Conservation (phyloP, 2,329 filamentous ascomycete genomes). For the Fusarium guadeloupense region DNA sequence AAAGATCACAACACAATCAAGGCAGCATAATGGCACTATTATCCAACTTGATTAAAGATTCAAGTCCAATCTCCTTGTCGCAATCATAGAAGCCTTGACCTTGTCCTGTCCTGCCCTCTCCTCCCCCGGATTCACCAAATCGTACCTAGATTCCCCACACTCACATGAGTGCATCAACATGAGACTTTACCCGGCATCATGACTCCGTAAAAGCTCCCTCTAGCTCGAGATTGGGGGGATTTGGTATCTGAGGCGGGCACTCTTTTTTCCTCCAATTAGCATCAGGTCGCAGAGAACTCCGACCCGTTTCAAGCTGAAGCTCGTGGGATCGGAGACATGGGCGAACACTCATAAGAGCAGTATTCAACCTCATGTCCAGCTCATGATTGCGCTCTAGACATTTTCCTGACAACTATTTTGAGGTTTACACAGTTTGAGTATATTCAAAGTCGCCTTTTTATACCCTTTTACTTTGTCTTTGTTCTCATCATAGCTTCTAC, state of each 20-base stretch:
- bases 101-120: no score
- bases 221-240: slow-evolving; percentile 38
- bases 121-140: slow-evolving; percentile 12
- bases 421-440: not conserved
- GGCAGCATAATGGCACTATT: not conserved
- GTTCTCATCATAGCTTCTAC: slow-evolving; percentile 35
- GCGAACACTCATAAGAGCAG: slow-evolving; percentile 35
- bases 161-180: slow-evolving; percentile 26
- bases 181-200: slow-evolving; percentile 31
- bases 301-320: slow-evolving; percentile 24
- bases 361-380: slow-evolving; percentile 23
- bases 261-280: slow-evolving; percentile 45
- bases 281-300: slow-evolving; percentile 39
- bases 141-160: slow-evolving; percentile 18
- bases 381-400: slow-evolving; percentile 10
- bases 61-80: not conserved
- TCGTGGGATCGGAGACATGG: slow-evolving; percentile 34
- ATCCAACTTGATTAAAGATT: not conserved
- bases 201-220: slow-evolving; percentile 26
- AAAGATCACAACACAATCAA: no score
- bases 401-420: not conserved
- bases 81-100: not conserved
- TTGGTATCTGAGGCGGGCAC: slow-evolving; percentile 23
- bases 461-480: slow-evolving; percentile 10
- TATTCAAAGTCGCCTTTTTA: not conserved